Evolutionary conservation across 306 rosid species (phyloP), one percentile per base, ranked within the genome.

Genomic region (Morella rubra): DNA sequence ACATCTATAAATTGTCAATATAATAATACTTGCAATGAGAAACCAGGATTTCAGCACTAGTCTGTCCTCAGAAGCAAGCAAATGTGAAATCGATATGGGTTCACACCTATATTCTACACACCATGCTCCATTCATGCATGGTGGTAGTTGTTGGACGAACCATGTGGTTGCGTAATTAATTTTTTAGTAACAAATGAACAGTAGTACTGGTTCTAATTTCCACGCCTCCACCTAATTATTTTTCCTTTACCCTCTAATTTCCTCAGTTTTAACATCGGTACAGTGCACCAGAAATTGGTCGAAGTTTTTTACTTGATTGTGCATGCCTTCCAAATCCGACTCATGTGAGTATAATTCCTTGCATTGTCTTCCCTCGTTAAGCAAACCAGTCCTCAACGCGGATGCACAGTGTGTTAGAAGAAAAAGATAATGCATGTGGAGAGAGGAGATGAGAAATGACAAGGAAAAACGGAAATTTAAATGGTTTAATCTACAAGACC

Each of bases 161-260:
- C 12, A 69, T 44, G 12, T 42, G 44, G 7, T 40, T 51, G 50
- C 14, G n/a, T 20, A 7, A 46, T 22, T 44, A 55, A 44, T 68
- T 55, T 20, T 72, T 45, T 0, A 24, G 27, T 24, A 24, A 24
- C 27, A 49, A 37, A 60, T 16, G 50, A 58, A 50, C 7, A 16
- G 41, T 62, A 45, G 32, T 42, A 32, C 15, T 37, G 45, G 53
- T 58, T 77, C 77, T 72, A 72, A 40, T 80, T 87, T 89, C 82
- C 85, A 84, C 85, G 79, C 77, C 74, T 22, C 22, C 81, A 82
- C 83, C 86, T 82, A 80, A 76, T 70, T 72, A 10, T 73, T 72
- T 59, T 45, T 52, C 59, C 10, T 76, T 72, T 67, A 49, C 67
- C 45, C 27, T 72, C 19, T n/a, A n/a, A n/a, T 49, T 53, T 71